Conservation (phyloP, 192 early-diverging fungal species). For the Coemansia umbellata region DNA sequence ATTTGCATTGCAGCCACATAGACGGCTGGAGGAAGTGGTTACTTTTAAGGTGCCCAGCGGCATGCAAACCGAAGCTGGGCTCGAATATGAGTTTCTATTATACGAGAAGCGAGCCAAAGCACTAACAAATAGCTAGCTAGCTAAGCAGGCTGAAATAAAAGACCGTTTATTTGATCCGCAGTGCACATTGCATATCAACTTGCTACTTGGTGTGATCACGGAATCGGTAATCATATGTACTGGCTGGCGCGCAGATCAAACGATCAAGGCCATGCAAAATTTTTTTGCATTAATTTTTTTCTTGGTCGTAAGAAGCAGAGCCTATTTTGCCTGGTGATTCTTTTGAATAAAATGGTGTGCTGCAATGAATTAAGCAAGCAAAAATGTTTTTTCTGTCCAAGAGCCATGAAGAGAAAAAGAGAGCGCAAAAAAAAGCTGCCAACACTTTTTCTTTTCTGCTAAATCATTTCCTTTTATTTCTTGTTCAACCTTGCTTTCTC, state of each 20-base stretch:
- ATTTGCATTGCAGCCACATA: conserved; percentile 44
- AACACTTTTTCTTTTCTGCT: neutral
- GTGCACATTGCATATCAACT: neutral
- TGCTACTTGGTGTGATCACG: neutral
- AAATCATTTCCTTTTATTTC: neutral
- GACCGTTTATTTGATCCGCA: too few relatives aligned
- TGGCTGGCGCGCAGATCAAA: too few relatives aligned
- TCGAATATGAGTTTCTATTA: conserved; percentile 60
- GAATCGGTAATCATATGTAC: too few relatives aligned
- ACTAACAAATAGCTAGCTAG: neutral
- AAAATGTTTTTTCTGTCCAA: too few relatives aligned
- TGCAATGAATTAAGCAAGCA: too few relatives aligned
- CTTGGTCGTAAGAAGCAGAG: too few relatives aligned
- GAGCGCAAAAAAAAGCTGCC: neutral
- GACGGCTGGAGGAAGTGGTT: conserved; percentile 52
- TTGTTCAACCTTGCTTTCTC: neutral
- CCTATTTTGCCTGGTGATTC: too few relatives aligned
- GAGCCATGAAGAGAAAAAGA: too few relatives aligned
- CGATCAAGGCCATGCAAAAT: too few relatives aligned
- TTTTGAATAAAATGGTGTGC: too few relatives aligned
- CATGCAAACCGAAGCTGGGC: conserved; percentile 52
- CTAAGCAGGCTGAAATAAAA: neutral
- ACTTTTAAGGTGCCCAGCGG: conserved; percentile 37
- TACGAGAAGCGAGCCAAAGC: conserved; percentile 24
- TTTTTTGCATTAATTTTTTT: too few relatives aligned